These are phyloP conservation scores for Porcisia hertigi DNA, from an alignment of 208 protist species.

Conservation along the genomic window DNA sequence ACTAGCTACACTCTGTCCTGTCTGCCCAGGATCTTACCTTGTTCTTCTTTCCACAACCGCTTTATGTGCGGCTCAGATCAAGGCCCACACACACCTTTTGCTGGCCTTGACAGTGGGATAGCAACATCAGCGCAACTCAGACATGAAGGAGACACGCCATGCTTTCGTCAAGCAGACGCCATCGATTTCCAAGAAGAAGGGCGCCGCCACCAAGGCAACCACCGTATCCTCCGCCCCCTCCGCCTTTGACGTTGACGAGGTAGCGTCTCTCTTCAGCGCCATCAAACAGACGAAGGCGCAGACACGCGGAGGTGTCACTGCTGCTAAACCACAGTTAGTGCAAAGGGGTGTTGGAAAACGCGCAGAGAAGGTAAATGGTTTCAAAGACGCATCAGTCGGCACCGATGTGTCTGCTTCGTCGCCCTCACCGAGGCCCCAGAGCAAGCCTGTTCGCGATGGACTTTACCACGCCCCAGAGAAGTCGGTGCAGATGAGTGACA, in stretches of 20 bases:
- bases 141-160: constrained; percentile 16
- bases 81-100: background rate
- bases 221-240: background rate
- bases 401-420: background rate
- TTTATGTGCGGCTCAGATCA: background rate
- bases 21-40: background rate
- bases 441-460: constrained; percentile 48
- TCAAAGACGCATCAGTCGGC: background rate
- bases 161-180: constrained; percentile 10
- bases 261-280: constrained; percentile 21
- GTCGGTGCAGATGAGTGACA: constrained; percentile 77
- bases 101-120: background rate
- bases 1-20: no score
- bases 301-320: background rate
- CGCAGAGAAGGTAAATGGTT: background rate
- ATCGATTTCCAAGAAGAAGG: background rate
- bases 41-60: background rate
- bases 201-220: background rate
- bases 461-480: constrained; percentile 80
- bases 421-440: background rate
- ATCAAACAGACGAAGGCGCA: constrained; percentile 26
- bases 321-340: no score
- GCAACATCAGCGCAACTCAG: background rate
- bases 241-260: constrained; percentile 19
- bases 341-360: background rate